Conservation (phyloP, 306 rosid genomes). For the Castanospermum australe region DNA sequence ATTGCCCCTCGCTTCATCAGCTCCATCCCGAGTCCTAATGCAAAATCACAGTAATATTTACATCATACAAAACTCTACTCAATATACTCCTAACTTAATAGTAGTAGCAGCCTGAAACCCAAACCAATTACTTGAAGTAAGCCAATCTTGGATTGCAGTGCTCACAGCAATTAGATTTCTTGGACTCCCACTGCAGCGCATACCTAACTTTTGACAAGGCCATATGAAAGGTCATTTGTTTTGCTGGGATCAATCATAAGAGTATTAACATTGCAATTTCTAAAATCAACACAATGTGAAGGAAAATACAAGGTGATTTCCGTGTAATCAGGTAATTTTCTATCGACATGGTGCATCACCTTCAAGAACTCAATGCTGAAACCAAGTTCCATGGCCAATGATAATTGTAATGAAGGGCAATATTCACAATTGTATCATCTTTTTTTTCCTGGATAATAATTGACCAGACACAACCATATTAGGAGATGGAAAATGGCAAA, state of each 20-base stretch:
- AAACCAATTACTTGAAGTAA: conserved; percentile 62
- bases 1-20: conserved; percentile 79
- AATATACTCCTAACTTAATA: background rate
- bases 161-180: conserved; percentile 68
- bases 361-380: conserved; percentile 15
- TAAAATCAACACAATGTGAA: conserved; percentile 18
- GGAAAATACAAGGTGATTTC: conserved; percentile 19
- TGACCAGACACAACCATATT: background rate
- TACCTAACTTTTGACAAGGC: conserved; percentile 49
- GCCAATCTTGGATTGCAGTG: conserved; percentile 74
- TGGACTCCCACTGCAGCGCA: conserved; percentile 60
- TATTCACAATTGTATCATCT: background rate
- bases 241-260: conserved; percentile 19
- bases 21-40: conserved; percentile 57
- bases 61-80: conserved; percentile 8
- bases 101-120: background rate
- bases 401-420: conserved; percentile 7
- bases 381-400: conserved; percentile 7
- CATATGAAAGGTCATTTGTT: conserved; percentile 30
- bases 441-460: background rate
- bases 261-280: conserved; percentile 15
- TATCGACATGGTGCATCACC: conserved; percentile 2
- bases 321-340: background rate
- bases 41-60: conserved; percentile 17
- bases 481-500: background rate